Base-by-base conservation (phyloP, 495 filamentous ascomycete species). In the Trichoderma parareesei region DNA sequence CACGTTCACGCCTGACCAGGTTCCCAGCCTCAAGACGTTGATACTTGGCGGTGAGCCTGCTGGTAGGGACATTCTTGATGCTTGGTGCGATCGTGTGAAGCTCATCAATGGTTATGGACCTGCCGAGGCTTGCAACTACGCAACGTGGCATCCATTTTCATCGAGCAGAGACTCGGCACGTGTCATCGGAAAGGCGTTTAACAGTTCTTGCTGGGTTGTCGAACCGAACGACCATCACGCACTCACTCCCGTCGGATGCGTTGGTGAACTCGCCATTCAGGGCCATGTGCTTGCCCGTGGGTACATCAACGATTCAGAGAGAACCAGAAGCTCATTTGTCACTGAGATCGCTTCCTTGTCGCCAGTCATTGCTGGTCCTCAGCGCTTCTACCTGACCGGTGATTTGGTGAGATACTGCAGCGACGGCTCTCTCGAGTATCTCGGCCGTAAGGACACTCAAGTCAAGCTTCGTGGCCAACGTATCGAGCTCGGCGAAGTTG, bases 21-120 rank as follows among this genome's bases (percentile, higher is more conserved):
- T 81, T 0, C 72, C 77, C 0, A 71, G 74, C n/a, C 13, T 57
- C 35, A 38, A 42, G 37, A 18, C 41, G 8, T 11, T 65, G 2
- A 9, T 27, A n/a, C 33, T 53, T 11, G 46, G 35, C n/a, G 63
- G 63, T 42, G 38, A 59, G 35, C 48, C 49, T 60, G 37, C 16
- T 18, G 16, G 16, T 5, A 37, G 60, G 48, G 46, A 65, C 33
- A 37, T 59, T 13, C 4, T 59, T 9, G 38, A 62, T 14, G 44
- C 37, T 40, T 71, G 70, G 70, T 42, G 33, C 9, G 37, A 16
- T 14, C 35, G 48, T 13, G 48, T 67, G 27, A 13, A 64, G 8
- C 44, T 71, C 38, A 44, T 81, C 44, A 82, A 81, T 63, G 76
- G 67, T 5, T 84, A 84, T 53, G 81, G 82, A 5, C 82, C 81